phyloP scores from a whole-genome alignment of 495 filamentous ascomycete genomes.

The Daldinia loculata region DNA sequence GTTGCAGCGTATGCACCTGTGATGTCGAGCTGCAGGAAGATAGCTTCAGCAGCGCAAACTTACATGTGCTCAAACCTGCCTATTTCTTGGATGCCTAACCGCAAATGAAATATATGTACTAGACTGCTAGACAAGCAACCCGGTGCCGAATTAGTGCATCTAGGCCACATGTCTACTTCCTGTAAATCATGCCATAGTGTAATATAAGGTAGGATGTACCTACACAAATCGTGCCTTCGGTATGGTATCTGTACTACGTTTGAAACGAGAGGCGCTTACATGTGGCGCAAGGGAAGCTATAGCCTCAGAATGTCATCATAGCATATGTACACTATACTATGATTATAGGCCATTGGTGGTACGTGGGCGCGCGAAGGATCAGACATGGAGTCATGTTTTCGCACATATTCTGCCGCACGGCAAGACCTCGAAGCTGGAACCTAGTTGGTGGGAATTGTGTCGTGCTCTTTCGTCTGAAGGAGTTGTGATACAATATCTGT shows the following conservation, averaged over 20 bases:
- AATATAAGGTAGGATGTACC: too few relatives aligned
- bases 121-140: slow-evolving; percentile 19
- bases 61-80: slow-evolving; percentile 8
- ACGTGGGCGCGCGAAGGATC: slow-evolving; percentile 36
- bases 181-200: slow-evolving; percentile 8
- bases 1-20: slow-evolving; percentile 23
- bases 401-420: slow-evolving; percentile 21
- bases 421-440: slow-evolving; percentile 23
- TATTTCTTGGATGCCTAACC: slow-evolving; percentile 2
- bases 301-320: slow-evolving; percentile 14
- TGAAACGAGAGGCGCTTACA: slow-evolving; percentile 15
- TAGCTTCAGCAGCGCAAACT: slow-evolving; percentile 30
- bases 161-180: slow-evolving; percentile 8
- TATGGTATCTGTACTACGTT: background rate
- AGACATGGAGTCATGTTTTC: slow-evolving; percentile 18
- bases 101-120: background rate
- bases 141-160: slow-evolving; percentile 24
- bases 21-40: slow-evolving; percentile 42
- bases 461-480: slow-evolving; percentile 18
- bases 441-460: slow-evolving; percentile 21
- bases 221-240: background rate
- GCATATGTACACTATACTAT: background rate
- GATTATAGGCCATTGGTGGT: background rate
- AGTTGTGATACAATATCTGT: slow-evolving; percentile 32
- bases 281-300: slow-evolving; percentile 17